Evolutionary conservation across 768 basidiomycete genomes (phyloP).

Genomic region (Auricularia heimuer): DNA sequence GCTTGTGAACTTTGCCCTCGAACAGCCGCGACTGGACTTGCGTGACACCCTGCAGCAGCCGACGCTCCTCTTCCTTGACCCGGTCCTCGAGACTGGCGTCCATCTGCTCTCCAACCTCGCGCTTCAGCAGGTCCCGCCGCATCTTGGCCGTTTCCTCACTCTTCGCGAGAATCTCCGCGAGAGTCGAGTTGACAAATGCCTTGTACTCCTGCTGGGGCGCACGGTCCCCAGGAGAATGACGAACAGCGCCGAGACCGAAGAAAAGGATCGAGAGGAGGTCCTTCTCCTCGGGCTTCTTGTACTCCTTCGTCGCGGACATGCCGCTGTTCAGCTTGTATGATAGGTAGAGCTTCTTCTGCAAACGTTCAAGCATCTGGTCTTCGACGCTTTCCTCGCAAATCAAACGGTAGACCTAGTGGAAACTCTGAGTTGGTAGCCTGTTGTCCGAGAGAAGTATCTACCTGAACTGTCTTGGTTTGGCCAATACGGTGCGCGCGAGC

Average conservation of each 20-base stretch:
- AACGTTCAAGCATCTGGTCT: constrained; percentile 65
- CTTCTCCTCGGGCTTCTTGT: constrained; percentile 19
- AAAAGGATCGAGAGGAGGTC: constrained; percentile 46
- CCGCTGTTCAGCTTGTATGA: constrained; percentile 48
- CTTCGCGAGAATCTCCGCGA: constrained; percentile 35
- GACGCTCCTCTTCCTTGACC: constrained; percentile 45
- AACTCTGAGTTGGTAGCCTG: not conserved
- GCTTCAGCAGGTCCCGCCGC: constrained; percentile 37
- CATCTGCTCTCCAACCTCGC: constrained; percentile 23
- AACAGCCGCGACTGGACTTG: constrained; percentile 50
- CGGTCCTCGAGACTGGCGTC: constrained; percentile 25
- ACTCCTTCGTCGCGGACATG: constrained; percentile 13
- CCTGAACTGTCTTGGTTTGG: constrained; percentile 62
- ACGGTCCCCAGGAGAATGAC: constrained; percentile 15
- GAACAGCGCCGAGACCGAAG: not conserved
- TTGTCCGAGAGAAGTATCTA: constrained; percentile 13
- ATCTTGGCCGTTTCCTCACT: constrained; percentile 34
- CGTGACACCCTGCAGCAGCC: constrained; percentile 44
- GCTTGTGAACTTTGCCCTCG: constrained; percentile 35
- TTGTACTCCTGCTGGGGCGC: constrained; percentile 29
- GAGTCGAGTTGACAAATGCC: constrained; percentile 34
- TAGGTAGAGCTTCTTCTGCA: constrained; percentile 60
- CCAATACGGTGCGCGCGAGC: constrained; percentile 41
- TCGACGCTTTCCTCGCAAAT: constrained; percentile 64
- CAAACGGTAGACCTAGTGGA: constrained; percentile 48